Evolutionary conservation across 768 basidiomycete species (phyloP), one percentile per base, ranked within the genome.

Genomic region (Clitopilus hobsonii): DNA sequence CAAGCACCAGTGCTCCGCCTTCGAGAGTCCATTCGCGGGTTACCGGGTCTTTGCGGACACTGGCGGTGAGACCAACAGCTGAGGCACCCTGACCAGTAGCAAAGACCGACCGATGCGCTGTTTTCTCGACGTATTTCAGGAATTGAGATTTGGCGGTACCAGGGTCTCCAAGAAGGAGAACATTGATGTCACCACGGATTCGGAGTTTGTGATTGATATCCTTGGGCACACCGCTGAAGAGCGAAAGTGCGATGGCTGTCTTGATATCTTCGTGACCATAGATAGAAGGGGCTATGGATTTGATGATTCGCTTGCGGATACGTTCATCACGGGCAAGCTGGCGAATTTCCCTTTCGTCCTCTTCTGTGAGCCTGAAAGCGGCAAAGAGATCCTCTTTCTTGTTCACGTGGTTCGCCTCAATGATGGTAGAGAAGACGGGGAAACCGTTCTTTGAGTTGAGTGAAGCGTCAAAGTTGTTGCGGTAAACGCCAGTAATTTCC

Each of bases 201-300:
- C 90, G 84, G 69, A 92, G 91, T 71, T 99, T 98, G 66, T 92
- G 84, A 64, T 97, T 95, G 72, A 98, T 92, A 66, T 99, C 93
- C 70, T 99, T 99, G 2, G 91, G 66, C 1, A 98, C 87, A 48
- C 97, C 97, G 10, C 94, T 88, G 58, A 99, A 98, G 30, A 99
- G 84, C 1, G 94, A 94, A 51, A 99, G 81, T 1, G 97, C 95
- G 60, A 99, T 76, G 26, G 94, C 97, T 0, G 96, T 97, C 74
- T 98, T 98, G 79, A 99, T 98, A 68, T 98, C 90, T 68, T 98
- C 97, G 68, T 99, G 97, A 3, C 97, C 97, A 63, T 98, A 99
- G 70, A 99, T 98, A 30, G 94, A 97, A 0, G 97, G 97, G 2
- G 97, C 97, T 55, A 99, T 97, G 11, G 94, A 97, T 71, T 99